A percentile compares a stretch with the other conserved stretches of the same genome.
These are phyloP conservation scores for Omphalotus olearius DNA, from an alignment of 1,284 basidiomycete species.

Conservation along the genomic window DNA sequence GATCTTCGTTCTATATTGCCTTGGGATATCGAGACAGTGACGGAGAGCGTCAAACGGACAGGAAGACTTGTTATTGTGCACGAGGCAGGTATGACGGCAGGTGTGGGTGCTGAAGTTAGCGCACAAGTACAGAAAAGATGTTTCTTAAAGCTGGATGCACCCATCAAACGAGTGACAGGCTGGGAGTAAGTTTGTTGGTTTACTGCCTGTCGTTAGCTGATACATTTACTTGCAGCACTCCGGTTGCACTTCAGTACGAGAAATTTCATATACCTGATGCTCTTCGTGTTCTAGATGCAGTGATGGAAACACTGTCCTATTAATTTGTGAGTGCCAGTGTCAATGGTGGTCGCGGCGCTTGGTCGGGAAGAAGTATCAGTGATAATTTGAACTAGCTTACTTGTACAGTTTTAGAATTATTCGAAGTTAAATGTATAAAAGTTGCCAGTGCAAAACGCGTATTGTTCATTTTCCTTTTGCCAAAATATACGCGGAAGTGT, in stretches of 20 bases:
- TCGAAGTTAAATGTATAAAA: too few relatives aligned
- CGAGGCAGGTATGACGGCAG: slow-evolving; percentile 82
- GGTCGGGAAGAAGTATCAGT: too few relatives aligned
- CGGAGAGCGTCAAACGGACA: slow-evolving; percentile 78
- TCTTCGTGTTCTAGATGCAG: slow-evolving; percentile 76
- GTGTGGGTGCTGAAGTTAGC: slow-evolving; percentile 84
- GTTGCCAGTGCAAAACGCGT: too few relatives aligned
- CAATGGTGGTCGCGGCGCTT: too few relatives aligned
- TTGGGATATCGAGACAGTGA: slow-evolving; percentile 80
- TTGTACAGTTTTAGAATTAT: too few relatives aligned
- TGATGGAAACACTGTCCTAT: slow-evolving; percentile 81
- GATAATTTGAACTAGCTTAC: too few relatives aligned
- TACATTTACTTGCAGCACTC: slow-evolving; percentile 47
- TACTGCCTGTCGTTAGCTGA: neutral
- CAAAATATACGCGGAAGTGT: too few relatives aligned
- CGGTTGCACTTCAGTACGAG: slow-evolving; percentile 80
- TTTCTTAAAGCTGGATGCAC: slow-evolving; percentile 84
- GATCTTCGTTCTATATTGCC: slow-evolving; percentile 89
- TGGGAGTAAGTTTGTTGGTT: slow-evolving; percentile 75
- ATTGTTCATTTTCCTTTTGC: too few relatives aligned
- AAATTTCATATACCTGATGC: slow-evolving; percentile 90
- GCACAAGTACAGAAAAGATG: slow-evolving; percentile 81
- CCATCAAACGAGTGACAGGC: slow-evolving; percentile 80
- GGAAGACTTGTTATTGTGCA: slow-evolving; percentile 87
- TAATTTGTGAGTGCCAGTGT: slow-evolving; percentile 30